Evolutionary conservation across 1,139 yeast species (phyloP).

Genomic region (Lodderomyces parapsilosis): DNA sequence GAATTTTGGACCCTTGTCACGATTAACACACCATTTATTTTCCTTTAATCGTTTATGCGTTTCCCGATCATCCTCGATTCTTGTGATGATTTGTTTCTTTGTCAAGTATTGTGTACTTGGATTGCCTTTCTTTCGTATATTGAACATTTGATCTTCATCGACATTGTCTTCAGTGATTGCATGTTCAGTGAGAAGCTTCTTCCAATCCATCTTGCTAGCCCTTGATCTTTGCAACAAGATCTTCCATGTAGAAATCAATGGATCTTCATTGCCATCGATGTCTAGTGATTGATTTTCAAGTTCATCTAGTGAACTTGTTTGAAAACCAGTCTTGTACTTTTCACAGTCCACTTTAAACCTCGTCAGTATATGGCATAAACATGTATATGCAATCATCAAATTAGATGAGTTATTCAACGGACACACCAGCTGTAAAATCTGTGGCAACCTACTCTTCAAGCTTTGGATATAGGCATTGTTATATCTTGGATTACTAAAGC

Average conservation of each 20-base stretch:
- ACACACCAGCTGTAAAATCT: slow-evolving; percentile 51
- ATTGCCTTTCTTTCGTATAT: slow-evolving; percentile 23
- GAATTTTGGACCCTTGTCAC: slow-evolving; percentile 38
- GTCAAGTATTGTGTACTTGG: slow-evolving; percentile 26
- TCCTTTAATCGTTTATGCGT: slow-evolving; percentile 79
- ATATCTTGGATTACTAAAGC: slow-evolving; percentile 30
- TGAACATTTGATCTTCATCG: slow-evolving; percentile 32
- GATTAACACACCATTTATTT: slow-evolving; percentile 63
- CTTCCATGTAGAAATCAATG: slow-evolving; percentile 47
- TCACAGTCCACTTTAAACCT: slow-evolving; percentile 31
- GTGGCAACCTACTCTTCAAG: slow-evolving; percentile 40
- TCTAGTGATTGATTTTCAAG: slow-evolving; percentile 13
- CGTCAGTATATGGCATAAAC: slow-evolving; percentile 39
- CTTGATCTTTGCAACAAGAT: slow-evolving; percentile 46
- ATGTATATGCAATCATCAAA: slow-evolving; percentile 42
- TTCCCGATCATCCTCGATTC: slow-evolving; percentile 89
- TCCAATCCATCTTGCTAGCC: slow-evolving; percentile 52
- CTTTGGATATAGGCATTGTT: slow-evolving; percentile 49
- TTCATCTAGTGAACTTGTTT: slow-evolving; percentile 23
- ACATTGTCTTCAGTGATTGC: slow-evolving; percentile 23
- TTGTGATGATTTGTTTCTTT: slow-evolving; percentile 57
- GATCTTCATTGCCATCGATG: slow-evolving; percentile 26
- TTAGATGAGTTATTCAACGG: slow-evolving; percentile 51
- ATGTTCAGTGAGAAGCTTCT: slow-evolving; percentile 31
- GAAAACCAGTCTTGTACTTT: slow-evolving; percentile 26